Conservation (phyloP, 768 basidiomycete species). For the Krasilnikovozyma curviuscula region DNA sequence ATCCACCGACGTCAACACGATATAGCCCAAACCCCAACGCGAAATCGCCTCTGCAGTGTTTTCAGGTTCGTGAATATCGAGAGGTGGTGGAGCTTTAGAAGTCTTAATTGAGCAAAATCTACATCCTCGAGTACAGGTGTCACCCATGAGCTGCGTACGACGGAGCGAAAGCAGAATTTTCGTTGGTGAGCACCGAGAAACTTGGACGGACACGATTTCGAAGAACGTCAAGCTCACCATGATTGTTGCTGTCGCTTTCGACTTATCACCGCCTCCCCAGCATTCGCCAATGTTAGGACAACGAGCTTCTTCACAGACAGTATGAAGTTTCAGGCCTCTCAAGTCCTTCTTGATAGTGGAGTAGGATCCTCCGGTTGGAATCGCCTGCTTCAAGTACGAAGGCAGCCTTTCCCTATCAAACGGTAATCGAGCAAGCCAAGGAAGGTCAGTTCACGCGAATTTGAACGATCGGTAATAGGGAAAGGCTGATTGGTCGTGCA, state of each 20-base stretch:
- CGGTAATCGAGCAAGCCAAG: background rate
- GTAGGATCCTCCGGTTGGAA: conserved; percentile 73
- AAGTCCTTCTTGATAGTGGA: conserved; percentile 88
- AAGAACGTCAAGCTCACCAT: conserved; percentile 44
- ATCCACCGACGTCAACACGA: conserved; percentile 90
- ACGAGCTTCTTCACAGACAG: conserved; percentile 94
- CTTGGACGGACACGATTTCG: background rate
- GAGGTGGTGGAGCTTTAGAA: conserved; percentile 60
- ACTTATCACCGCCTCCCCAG: conserved; percentile 64
- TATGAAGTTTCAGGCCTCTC: conserved; percentile 73
- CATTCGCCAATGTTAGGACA: conserved; percentile 99
- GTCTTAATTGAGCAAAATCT: conserved; percentile 97
- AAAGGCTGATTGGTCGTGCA: background rate
- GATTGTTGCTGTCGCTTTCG: conserved; percentile 87
- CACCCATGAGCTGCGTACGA: conserved; percentile 69
- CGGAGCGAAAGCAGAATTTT: background rate
- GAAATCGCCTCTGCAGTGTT: conserved; percentile 95
- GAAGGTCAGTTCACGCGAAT: background rate
- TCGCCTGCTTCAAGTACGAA: conserved; percentile 69
- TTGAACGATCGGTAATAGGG: background rate
- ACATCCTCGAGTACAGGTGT: conserved; percentile 94
- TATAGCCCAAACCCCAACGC: conserved; percentile 94
- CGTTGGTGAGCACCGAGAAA: background rate
- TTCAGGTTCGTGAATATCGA: conserved; percentile 93
- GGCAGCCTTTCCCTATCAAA: conserved; percentile 58